Conservation (phyloP, 179 eudicot genomes). For the Vitellaria paradoxa region DNA sequence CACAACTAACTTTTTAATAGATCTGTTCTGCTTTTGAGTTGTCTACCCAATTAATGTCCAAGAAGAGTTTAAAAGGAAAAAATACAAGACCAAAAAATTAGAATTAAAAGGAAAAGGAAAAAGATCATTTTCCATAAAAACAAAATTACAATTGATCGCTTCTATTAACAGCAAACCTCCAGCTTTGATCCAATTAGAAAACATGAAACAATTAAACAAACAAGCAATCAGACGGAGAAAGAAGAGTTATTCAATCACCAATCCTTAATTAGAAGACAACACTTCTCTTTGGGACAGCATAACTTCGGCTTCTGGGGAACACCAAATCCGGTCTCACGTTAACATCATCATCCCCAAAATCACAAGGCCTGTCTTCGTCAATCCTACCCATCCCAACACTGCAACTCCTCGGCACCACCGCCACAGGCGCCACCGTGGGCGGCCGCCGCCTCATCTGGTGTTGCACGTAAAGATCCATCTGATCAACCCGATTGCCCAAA, state of each 20-base stretch:
- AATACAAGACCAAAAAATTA: too few species aligned
- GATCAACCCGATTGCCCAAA: not conserved
- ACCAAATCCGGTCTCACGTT: slow-evolving; percentile 11
- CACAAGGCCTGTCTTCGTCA: slow-evolving; percentile 61
- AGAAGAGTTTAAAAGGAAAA: too few species aligned
- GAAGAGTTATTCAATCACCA: not conserved
- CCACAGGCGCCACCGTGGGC: not conserved
- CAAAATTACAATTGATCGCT: too few species aligned
- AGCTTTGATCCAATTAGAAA: too few species aligned
- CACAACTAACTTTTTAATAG: too few species aligned
- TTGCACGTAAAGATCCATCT: slow-evolving; percentile 14
- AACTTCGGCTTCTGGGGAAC: slow-evolving; percentile 43
- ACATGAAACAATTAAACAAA: too few species aligned
- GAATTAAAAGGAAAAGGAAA: too few species aligned
- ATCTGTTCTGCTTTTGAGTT: too few species aligned
- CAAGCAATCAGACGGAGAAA: not conserved
- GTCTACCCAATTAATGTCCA: too few species aligned
- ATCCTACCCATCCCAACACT: slow-evolving; percentile 84
- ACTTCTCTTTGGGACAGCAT: slow-evolving; percentile 21
- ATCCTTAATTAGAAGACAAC: slow-evolving; percentile 1
- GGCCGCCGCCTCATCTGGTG: slow-evolving; percentile 18
- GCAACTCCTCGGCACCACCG: slow-evolving; percentile 54
- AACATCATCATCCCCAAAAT: slow-evolving; percentile 18
- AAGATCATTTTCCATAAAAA: too few species aligned
- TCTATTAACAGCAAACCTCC: too few species aligned